phyloP scores from a whole-genome alignment of 768 basidiomycete genomes.

The Rossbeevera mucosa region DNA sequence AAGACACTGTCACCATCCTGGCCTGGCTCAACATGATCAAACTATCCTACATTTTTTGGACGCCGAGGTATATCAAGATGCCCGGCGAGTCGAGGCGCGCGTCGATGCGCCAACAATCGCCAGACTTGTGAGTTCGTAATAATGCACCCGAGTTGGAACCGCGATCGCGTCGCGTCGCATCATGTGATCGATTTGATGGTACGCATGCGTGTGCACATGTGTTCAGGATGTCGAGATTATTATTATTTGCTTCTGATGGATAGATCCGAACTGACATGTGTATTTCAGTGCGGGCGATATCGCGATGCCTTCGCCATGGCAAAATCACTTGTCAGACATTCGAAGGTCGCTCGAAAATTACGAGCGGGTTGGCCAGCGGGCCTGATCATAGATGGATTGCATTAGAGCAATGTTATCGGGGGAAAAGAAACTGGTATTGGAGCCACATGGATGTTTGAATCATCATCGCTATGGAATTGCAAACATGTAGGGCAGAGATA shows the following conservation, averaged over 20 bases:
- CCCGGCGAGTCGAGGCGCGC: constrained; percentile 37
- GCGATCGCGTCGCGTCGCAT: not conserved
- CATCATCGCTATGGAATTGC: not conserved
- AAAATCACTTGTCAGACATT: constrained; percentile 26
- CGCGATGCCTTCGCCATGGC: constrained; percentile 28
- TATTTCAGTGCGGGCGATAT: constrained; percentile 16
- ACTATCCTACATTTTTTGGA: constrained; percentile 50
- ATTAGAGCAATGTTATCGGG: not conserved
- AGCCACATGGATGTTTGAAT: too few species aligned
- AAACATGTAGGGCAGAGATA: not conserved
- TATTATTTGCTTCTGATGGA: not conserved
- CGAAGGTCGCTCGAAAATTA: constrained; percentile 29
- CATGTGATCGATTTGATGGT: not conserved
- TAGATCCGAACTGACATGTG: constrained; percentile 5
- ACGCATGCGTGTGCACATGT: not conserved
- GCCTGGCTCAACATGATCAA: constrained; percentile 32
- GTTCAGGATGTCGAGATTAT: not conserved
- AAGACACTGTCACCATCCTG: not conserved
- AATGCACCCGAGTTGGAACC: not conserved
- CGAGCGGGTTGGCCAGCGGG: constrained; percentile 13
- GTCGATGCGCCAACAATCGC: constrained; percentile 22
- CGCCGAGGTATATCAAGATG: constrained; percentile 48
- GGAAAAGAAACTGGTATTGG: not conserved
- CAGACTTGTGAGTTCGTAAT: constrained; percentile 21
- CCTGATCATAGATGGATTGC: constrained; percentile 6